Evolutionary conservation across 345 rosid species (phyloP).

Genomic region (Ailanthus altissimus): DNA sequence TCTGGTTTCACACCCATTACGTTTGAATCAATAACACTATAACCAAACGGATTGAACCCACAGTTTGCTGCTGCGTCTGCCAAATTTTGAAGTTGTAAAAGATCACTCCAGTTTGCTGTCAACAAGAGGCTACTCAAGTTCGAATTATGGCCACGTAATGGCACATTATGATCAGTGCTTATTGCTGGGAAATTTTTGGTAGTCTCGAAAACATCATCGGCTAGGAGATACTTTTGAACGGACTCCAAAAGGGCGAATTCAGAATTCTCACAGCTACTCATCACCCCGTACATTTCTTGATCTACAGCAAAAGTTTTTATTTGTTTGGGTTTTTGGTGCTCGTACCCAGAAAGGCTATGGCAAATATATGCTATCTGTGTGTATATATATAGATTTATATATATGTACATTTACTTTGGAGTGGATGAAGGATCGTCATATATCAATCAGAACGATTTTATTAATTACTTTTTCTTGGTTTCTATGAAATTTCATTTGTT

Average conservation of each 20-base stretch:
- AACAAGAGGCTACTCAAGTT: conserved; percentile 12
- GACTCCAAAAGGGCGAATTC: conserved; percentile 33
- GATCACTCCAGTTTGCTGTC: conserved; percentile 35
- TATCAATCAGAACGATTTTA: neutral
- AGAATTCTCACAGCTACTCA: neutral
- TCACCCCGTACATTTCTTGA: conserved; percentile 13
- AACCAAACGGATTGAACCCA: conserved; percentile 17
- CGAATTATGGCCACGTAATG: neutral
- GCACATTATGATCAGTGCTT: neutral
- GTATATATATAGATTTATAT: no score
- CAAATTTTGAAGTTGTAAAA: conserved; percentile 22
- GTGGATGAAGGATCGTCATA: neutral
- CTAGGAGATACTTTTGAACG: conserved; percentile 29
- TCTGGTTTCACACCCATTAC: neutral
- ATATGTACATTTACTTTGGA: neutral
- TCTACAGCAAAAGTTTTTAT: no score
- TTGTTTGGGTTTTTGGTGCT: no score
- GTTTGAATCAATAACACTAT: neutral
- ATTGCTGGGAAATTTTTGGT: neutral
- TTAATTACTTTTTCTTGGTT: neutral
- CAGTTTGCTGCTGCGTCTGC: conserved; percentile 15
- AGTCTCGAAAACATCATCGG: conserved; percentile 19
- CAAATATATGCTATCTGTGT: no score
- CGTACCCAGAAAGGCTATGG: neutral
- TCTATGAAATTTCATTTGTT: neutral